Evolutionary conservation across 2,329 filamentous ascomycete genomes (phyloP), one percentile per base, ranked within the genome.

Genomic region (Venturia nashicola): DNA sequence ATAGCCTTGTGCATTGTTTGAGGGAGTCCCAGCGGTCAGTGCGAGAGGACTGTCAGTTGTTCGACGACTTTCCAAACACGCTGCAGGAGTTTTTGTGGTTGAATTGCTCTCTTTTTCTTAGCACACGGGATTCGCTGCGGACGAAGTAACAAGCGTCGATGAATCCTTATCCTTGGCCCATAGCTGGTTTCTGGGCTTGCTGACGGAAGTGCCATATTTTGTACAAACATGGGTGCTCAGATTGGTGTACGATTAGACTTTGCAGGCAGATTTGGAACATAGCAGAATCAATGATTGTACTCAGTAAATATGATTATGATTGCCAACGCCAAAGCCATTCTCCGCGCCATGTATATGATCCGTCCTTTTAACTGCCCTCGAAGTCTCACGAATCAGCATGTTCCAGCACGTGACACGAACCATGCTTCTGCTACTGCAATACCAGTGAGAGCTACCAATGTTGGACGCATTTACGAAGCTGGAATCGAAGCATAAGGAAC

Each of bases 231-330:
- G 51, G 51, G 12, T 57, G 14, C 51, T 55, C 14, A 20, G 27
- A 18, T 55, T 27, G 4, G 51, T 57, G 51, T 57, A 57, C 51
- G 51, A 57, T 36, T 57, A 57, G 51, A 57, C 51, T 57, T 57
- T 18, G 18, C 51, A 57, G 51, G 9, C 51, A 57, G 51, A 57
- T 57, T 36, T 57, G 51, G 51, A 36, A n/a, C 51, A 36, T 57
- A 36, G 51, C 51, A 57, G 51, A 36, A 36, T 57, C 51, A 57
- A 27, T 57, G 51, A 57, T n/a, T n/a, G 51, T 57, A 8, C 32
- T 36, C 27, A 57, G 51, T 14, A 18, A 34, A 34, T 16, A 2
- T 8, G 5, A 5, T 2, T 42, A 16, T 5, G 14, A 27, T 27
- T 27, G n/a, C n/a, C n/a, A 42, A 2, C 9, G 14, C 40, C 40